Evolutionary conservation across 208 protist genomes (phyloP).

Genomic region (Herpetomonas samuelpessoai): DNA sequence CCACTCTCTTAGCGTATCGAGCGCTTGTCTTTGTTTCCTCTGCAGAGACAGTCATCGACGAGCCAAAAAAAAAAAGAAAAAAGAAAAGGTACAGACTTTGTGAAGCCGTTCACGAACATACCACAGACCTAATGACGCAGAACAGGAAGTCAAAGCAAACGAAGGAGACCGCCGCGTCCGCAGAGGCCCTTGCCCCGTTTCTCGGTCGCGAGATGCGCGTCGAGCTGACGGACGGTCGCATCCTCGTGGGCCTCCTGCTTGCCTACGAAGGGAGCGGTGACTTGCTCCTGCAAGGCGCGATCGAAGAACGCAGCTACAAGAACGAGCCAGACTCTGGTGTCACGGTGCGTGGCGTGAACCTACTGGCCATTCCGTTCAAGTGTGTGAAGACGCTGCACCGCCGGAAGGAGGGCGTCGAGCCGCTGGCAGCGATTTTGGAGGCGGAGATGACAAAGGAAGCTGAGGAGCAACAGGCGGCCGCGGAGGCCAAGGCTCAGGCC

Average conservation of each 20-base stretch:
- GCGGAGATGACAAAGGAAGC: background rate
- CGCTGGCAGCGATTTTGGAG: conserved; percentile 17
- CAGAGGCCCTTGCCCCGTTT: conserved; percentile 28
- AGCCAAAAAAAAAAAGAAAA: conserved; percentile 6
- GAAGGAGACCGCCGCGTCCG: conserved; percentile 1
- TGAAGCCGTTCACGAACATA: conserved; percentile 7
- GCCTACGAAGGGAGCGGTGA: conserved; percentile 75
- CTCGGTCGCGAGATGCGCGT: conserved; percentile 75
- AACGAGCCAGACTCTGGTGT: conserved; percentile 22
- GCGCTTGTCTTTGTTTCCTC: conserved; percentile 2
- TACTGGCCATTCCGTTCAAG: conserved; percentile 72
- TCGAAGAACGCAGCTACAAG: conserved; percentile 70
- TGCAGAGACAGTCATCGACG: background rate
- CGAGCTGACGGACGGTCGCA: conserved; percentile 67
- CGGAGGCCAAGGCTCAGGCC: conserved; percentile 7
- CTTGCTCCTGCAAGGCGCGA: conserved; percentile 52
- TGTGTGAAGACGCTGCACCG: conserved; percentile 67
- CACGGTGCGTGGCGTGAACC: conserved; percentile 33
- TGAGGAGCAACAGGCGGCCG: conserved; percentile 11
- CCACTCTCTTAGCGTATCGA: background rate
- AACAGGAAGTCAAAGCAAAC: conserved; percentile 5
- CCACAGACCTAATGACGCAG: conserved; percentile 10
- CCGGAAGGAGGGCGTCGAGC: conserved; percentile 32
- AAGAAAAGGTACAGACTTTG: conserved; percentile 8
- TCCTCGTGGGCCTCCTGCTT: conserved; percentile 67